Evolutionary conservation across 768 basidiomycete genomes (phyloP), one percentile per base, ranked within the genome.

Genomic region (Guyanaporus albipodus): DNA sequence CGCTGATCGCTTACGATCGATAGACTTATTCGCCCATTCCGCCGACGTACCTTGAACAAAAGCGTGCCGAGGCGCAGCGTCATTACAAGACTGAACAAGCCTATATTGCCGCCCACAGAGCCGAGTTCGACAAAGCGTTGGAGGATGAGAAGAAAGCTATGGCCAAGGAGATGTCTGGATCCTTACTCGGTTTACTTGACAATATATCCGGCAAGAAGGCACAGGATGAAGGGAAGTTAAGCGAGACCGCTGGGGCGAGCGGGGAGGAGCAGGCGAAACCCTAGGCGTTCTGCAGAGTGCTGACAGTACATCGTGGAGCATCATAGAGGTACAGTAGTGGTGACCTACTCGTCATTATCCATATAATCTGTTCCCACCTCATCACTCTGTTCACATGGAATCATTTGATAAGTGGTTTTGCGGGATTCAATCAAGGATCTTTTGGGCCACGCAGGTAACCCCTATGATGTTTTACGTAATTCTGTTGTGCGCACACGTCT

Each of bases 51-150:
- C 71, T 78, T 34, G 77, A 78, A 51, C 72, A 72, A 49, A 76
- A 75, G 58, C 74, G 77, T 2, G 58, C 60, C 23, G 73, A 77
- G 50, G 78, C 77, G 11, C 79, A 81, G 55, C 61, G 58, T 28
- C 65, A 70, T 38, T 81, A 80, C 65, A 66, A 60, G 46, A 76
- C 78, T 46, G 79, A 81, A 49, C 73, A 76, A 47, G 70, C 73
- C 42, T 79, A 77, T 56, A 71, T 80, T 51, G 63, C 63, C 27
- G 58, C 74, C 32, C 73, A 81, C 66, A 78, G 74, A 59, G 71
- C 55, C 27, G 68, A 75, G 39, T 77, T 80, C 51, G 75, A 80
- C 50, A 61, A 67, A 43, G 43, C 70, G 57, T 61, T 80, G 54
- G 77, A 79, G 56, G 78, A 78, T 42, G 77, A 79, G 34, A 69